These are phyloP conservation scores for Colletotrichum karsti DNA, from an alignment of 2,329 filamentous ascomycete genomes.

Conservation along the genomic window DNA sequence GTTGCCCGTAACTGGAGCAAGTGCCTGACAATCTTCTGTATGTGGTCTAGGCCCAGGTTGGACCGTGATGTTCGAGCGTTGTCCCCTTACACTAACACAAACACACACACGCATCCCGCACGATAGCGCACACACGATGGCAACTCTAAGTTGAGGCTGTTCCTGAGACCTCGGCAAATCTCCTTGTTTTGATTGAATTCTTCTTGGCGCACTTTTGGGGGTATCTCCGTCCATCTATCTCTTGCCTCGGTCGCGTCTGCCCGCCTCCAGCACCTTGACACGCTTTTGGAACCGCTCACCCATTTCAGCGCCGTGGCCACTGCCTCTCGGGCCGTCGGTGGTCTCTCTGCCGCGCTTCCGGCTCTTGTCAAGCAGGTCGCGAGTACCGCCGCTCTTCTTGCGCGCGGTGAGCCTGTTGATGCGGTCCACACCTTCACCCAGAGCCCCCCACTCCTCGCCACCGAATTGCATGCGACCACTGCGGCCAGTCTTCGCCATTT, in stretches of 20 bases:
- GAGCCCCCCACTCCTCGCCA: conserved; percentile 90
- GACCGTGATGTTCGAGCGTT: not conserved
- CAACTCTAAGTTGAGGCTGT: not conserved
- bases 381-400: conserved; percentile 65
- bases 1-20: not conserved
- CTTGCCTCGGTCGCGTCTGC: conserved; percentile 54
- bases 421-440: conserved; percentile 86
- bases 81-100: not conserved
- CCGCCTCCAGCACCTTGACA: conserved; percentile 63
- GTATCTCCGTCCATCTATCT: conserved; percentile 36
- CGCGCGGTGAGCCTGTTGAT: conserved; percentile 84
- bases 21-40: too few species aligned
- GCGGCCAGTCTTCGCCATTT: conserved; percentile 58
- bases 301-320: conserved; percentile 66
- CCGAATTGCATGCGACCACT: conserved; percentile 75
- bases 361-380: conserved; percentile 80
- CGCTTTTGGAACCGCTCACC: conserved; percentile 81
- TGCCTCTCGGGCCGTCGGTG: conserved; percentile 73
- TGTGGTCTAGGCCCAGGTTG: not conserved
- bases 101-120: not conserved
- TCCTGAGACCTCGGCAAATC: conserved; percentile 6
- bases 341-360: conserved; percentile 80
- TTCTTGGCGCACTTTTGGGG: not conserved
- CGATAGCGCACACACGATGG: not conserved
- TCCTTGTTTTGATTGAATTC: not conserved